Evolutionary conservation across 306 rosid genomes (phyloP).

Genomic region (Lablab purpureus): DNA sequence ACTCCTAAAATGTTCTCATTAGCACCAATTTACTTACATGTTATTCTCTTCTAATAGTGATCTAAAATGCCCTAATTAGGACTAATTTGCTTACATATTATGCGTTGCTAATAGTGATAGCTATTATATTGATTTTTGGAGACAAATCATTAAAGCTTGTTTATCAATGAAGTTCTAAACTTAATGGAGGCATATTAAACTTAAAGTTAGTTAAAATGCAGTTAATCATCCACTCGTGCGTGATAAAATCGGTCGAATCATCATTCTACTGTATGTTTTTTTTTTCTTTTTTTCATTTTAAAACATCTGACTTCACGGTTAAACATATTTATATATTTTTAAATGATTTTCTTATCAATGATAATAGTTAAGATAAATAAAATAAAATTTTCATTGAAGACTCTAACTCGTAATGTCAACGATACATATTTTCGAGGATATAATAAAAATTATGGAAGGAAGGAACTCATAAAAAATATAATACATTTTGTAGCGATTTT

Average conservation of each 20-base stretch:
- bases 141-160: constrained; percentile 18
- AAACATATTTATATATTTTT: no score
- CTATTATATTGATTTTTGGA: not conserved
- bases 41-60: not conserved
- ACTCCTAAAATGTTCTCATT: no score
- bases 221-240: not conserved
- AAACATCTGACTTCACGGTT: not conserved
- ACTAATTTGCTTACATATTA: not conserved
- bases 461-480: no score
- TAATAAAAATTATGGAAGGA: no score
- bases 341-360: no score
- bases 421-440: no score
- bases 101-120: not conserved
- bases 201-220: constrained; percentile 11
- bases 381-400: no score
- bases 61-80: not conserved
- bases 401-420: no score
- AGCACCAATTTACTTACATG: not conserved
- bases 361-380: no score
- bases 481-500: no score
- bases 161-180: constrained; percentile 13
- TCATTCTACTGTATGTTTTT: not conserved
- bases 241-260: not conserved
- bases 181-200: not conserved
- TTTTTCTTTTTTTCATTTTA: not conserved